Evolutionary conservation across 306 rosid genomes (phyloP), one percentile per base, ranked within the genome.

Genomic region (Trifolium fragiferum): DNA sequence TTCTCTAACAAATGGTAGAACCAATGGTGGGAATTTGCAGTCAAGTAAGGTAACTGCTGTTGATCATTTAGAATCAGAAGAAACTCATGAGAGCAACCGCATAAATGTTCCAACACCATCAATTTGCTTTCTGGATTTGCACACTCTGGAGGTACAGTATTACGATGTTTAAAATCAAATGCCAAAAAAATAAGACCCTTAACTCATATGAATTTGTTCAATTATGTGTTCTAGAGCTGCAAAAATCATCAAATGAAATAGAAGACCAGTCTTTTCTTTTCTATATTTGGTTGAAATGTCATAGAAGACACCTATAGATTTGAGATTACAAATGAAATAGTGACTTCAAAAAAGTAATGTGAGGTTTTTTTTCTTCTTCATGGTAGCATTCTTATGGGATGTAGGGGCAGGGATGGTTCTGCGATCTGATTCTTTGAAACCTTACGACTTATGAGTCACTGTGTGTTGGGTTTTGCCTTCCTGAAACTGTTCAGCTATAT

Each of bases 51-150:
- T 75, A 0, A 78, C 75, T 67, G 58, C 23, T 68, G 80, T 75
- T 47, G 88, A 68, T 79, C 76, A 77, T 79, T 71, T 81, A 54
- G 83, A 82, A 63, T 66, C 80, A 16, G 85, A 84, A 68, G 85
- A 83, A 64, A 64, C 76, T 69, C 86, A 46, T 3, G 83, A 83
- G 82, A 79, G 59, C 50, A 81, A 83, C 81, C 80, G 72, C 80
- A 80, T 94, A 85, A 81, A 90, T 77, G 74, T 85, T 81, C 84
- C 96, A 8, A 76, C 82, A 15, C 95, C 97, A 35, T 90, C 99
- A 50, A 80, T 94, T 79, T 90, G 99, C 92, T 86, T 94, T 79
- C 84, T 94, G 84, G 90, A 92, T 87, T 83, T 87, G 86, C 93
- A 90, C 83, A 86, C 92, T 55, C 81, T 94, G 76, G 82, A 88